phyloP scores from a whole-genome alignment of 257 asterid species.

The Mitragyna speciosa region DNA sequence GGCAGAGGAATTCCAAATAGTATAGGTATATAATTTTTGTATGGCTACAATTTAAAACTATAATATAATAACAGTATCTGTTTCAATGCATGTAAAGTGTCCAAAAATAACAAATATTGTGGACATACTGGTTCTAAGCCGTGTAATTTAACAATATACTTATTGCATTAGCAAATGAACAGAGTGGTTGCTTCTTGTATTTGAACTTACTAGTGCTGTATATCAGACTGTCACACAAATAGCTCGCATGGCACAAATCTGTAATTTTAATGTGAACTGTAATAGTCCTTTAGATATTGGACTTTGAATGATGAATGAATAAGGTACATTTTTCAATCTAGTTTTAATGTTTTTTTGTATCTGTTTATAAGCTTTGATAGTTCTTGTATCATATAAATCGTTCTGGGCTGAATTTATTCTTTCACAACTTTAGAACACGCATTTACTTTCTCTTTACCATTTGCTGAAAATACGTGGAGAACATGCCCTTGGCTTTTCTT shows the following conservation, averaged over 20 bases:
- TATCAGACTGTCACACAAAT: neutral
- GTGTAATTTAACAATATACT: neutral
- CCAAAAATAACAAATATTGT: neutral
- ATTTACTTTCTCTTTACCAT: no score
- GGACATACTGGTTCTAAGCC: neutral
- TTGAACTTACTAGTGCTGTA: neutral
- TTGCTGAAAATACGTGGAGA: no score
- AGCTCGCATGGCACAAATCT: neutral
- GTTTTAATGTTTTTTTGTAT: no score
- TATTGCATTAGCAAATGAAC: neutral
- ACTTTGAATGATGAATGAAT: neutral
- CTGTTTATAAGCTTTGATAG: no score
- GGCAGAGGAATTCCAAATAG: slow-evolving; percentile 86
- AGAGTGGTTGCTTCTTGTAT: neutral
- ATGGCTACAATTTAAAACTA: neutral
- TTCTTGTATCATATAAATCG: no score
- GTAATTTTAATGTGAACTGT: neutral
- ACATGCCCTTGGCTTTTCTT: no score
- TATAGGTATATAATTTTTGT: slow-evolving; percentile 17
- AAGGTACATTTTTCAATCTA: neutral
- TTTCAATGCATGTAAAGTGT: no score
- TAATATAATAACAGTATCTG: no score
- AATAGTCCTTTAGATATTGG: neutral
- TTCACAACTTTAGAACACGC: no score
- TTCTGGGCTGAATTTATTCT: no score